Evolutionary conservation across 352 stramenopile genomes (phyloP).

Genomic region (Pythium guiyangense): DNA sequence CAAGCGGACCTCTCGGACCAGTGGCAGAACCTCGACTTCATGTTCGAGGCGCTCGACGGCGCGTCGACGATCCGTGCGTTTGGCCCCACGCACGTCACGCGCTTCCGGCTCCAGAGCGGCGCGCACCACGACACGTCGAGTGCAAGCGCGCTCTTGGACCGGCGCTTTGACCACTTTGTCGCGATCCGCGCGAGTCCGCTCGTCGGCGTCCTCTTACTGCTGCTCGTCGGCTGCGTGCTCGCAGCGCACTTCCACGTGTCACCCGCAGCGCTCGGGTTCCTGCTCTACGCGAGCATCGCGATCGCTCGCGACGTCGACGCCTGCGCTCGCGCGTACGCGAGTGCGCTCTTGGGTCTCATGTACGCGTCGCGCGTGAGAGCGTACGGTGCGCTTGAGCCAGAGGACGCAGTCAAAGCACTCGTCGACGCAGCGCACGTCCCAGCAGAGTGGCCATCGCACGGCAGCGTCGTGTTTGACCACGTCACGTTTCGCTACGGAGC

Average conservation of each 20-base stretch:
- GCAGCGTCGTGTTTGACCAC: slow-evolving; percentile 30
- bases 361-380: slow-evolving; percentile 30
- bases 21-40: slow-evolving; percentile 33
- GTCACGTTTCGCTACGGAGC: slow-evolving; percentile 28
- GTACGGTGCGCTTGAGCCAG: slow-evolving; percentile 19
- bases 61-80: slow-evolving; percentile 35
- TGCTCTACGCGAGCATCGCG: slow-evolving; percentile 38
- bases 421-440: slow-evolving; percentile 12
- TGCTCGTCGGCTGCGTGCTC: slow-evolving; percentile 27
- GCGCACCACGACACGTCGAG: slow-evolving; percentile 25
- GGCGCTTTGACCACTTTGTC: slow-evolving; percentile 29
- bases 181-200: slow-evolving; percentile 28
- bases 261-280: slow-evolving; percentile 24
- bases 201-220: slow-evolving; percentile 24
- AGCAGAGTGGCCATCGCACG: slow-evolving; percentile 20
- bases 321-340: slow-evolving; percentile 23
- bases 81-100: slow-evolving; percentile 21
- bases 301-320: slow-evolving; percentile 31
- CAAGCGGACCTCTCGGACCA: slow-evolving; percentile 23
- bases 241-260: slow-evolving; percentile 27
- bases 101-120: slow-evolving; percentile 25
- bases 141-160: slow-evolving; percentile 19
- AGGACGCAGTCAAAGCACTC: slow-evolving; percentile 12
- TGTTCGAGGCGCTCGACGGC: slow-evolving; percentile 37
- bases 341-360: slow-evolving; percentile 20